A percentile compares a stretch with the other conserved stretches of the same genome.
Evolutionary conservation across 345 rosid species (phyloP).

Genomic region (Gossypioides kirkii): DNA sequence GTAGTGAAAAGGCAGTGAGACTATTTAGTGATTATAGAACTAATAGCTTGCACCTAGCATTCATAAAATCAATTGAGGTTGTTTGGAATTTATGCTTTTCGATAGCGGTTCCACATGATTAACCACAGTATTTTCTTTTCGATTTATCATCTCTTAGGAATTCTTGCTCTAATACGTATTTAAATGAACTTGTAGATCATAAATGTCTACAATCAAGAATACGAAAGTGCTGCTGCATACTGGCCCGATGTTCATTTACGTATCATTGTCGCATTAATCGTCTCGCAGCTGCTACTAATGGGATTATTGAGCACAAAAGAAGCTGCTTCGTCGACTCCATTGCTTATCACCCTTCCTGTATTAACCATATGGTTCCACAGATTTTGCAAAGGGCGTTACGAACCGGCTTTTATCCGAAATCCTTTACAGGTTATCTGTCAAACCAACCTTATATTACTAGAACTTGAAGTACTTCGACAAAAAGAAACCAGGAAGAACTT

Average conservation of each 20-base stretch:
- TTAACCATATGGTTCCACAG: constrained; percentile 75
- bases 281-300: constrained; percentile 76
- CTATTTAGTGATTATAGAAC: not conserved
- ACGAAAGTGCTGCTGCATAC: constrained; percentile 89
- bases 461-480: not conserved
- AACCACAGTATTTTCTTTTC: not conserved
- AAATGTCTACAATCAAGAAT: constrained; percentile 88
- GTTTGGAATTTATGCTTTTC: too few species aligned
- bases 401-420: constrained; percentile 67
- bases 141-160: not conserved
- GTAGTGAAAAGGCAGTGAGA: not conserved
- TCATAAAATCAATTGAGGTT: too few species aligned
- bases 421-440: constrained; percentile 57
- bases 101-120: too few species aligned
- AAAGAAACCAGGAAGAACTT: not conserved
- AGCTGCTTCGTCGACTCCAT: constrained; percentile 87
- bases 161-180: not conserved
- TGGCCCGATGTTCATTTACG: constrained; percentile 95
- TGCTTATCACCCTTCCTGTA: constrained; percentile 74
- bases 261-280: constrained; percentile 54
- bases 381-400: constrained; percentile 79
- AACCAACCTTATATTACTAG: not conserved
- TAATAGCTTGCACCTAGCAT: not conserved
- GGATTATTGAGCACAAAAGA: constrained; percentile 78
- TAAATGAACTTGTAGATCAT: constrained; percentile 47